A percentile compares a stretch with the other conserved stretches of the same genome.
phyloP scores from a whole-genome alignment of 371 early-diverging fungal species.

The Mortierella sp. region DNA sequence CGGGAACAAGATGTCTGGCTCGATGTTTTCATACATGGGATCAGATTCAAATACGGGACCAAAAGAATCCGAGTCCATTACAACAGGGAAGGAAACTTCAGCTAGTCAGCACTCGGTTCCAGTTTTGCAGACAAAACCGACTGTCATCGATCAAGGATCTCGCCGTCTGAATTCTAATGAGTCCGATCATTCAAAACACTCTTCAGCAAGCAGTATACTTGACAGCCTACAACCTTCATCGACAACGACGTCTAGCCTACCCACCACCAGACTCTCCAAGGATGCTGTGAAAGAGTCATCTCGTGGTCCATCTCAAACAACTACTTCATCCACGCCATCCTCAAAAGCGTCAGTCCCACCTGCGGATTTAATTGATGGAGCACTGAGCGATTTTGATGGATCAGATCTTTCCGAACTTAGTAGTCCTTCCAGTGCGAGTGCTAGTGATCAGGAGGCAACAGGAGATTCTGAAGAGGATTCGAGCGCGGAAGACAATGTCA shows the following conservation, averaged over 20 bases:
- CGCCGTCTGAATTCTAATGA: background rate
- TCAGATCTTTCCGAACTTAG: conserved; percentile 51
- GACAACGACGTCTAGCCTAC: background rate
- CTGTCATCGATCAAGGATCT: background rate
- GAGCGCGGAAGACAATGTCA: conserved; percentile 16
- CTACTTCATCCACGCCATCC: background rate
- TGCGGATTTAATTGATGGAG: conserved; percentile 29
- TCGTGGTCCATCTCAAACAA: background rate
- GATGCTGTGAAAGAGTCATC: background rate
- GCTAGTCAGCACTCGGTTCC: background rate
- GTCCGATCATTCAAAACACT: background rate
- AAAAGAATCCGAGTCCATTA: conserved; percentile 1
- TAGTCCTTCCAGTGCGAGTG: conserved; percentile 42
- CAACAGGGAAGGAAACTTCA: background rate
- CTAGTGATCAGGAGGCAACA: conserved; percentile 25
- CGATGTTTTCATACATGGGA: conserved; percentile 26
- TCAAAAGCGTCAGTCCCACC: conserved; percentile 1
- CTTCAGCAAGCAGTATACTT: background rate
- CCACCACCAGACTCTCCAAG: background rate
- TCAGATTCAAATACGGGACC: conserved; percentile 13
- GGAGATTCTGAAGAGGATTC: conserved; percentile 21
- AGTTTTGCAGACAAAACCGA: background rate
- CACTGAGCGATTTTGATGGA: conserved; percentile 44
- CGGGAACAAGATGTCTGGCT: conserved; percentile 37
- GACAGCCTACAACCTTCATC: background rate